Evolutionary conservation across 2,329 filamentous ascomycete genomes (phyloP), one percentile per base, ranked within the genome.

Genomic region (Pseudogymnoascus sp.): DNA sequence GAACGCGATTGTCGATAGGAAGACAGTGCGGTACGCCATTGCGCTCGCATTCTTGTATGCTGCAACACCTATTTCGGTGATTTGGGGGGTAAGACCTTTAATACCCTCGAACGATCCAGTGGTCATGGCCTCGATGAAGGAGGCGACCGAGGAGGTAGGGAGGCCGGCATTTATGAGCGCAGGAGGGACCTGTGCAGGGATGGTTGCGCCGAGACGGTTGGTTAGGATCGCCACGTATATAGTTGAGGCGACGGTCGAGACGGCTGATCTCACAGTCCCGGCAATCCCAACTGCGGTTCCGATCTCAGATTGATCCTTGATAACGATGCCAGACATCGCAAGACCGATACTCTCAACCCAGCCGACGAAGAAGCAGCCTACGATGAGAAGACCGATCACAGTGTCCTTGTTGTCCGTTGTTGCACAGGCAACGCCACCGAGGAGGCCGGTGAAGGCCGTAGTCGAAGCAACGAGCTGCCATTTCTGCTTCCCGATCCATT

Each of bases 91-190:
- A 29, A 75, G 64, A 6, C 74, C 75, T 1, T 69, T 66, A 6
- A 77, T 70, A 7, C 60, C 64, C 6, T 67, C 68, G 60, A 75
- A 73, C 2, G 71, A 65, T 1, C 71, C 70, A 0, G 71, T 64
- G 4, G 71, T 66, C 50, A 77, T 71, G 0, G 69, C 69, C 0
- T 70, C 69, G 7, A 78, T 70, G 59, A 78, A 77, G 2, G 68
- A 69, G 7, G 71, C 67, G 2, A 75, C 72, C 26, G 73, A 75
- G 1, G 70, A 65, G 5, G 70, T 60, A 2, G 76, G 76, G 7
- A 78, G 69, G 5, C 77, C 77, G 4, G 76, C 76, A 7, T 67
- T 68, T n/a, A 75, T 64, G 0, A 74, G 70, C 5, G 75, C 75
- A 1, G 71, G 67, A 1, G 72, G 69, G 1, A 77, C 74, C 13